Percentiles rank a stretch among this genome's conserved stretches.
Evolutionary conservation across 805 yeast genomes (phyloP).

Genomic region (Cyberlindnera euphorbiae): DNA sequence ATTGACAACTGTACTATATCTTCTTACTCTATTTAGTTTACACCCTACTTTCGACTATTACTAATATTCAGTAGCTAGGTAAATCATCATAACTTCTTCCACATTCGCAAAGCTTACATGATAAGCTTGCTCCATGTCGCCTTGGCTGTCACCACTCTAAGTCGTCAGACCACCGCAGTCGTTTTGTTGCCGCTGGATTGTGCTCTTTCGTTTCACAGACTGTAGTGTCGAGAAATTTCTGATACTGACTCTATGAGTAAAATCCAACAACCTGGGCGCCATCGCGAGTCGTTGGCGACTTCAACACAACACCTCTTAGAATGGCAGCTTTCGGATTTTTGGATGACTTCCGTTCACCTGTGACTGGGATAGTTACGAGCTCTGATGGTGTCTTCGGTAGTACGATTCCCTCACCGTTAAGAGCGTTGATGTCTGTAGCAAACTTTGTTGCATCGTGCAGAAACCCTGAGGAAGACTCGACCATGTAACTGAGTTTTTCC

Average conservation of each 20-base stretch:
- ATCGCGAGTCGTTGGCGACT: not conserved
- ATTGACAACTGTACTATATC: too few relatives aligned
- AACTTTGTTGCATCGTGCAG: constrained; percentile 61
- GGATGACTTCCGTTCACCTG: constrained; percentile 13
- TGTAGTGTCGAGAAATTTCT: constrained; percentile 14
- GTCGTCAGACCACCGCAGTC: not conserved
- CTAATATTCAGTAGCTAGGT: too few relatives aligned
- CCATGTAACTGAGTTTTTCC: constrained; percentile 38
- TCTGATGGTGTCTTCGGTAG: constrained; percentile 54
- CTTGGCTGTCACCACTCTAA: not conserved
- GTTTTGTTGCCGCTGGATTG: constrained; percentile 1
- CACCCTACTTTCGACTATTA: too few relatives aligned
- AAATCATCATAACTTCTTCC: too few relatives aligned
- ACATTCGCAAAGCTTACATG: too few relatives aligned
- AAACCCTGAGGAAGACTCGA: constrained; percentile 57
- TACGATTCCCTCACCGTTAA: constrained; percentile 57
- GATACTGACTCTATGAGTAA: constrained; percentile 20
- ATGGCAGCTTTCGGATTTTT: constrained; percentile 18
- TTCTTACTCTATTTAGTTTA: too few relatives aligned
- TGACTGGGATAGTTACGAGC: constrained; percentile 50
- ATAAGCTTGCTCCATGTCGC: too few relatives aligned
- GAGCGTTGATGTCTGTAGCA: constrained; percentile 64
- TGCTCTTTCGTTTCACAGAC: constrained; percentile 5
- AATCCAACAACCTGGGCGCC: constrained; percentile 17
- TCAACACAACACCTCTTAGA: constrained; percentile 15